Conservation (phyloP, 306 rosid species). For the Morella rubra region DNA sequence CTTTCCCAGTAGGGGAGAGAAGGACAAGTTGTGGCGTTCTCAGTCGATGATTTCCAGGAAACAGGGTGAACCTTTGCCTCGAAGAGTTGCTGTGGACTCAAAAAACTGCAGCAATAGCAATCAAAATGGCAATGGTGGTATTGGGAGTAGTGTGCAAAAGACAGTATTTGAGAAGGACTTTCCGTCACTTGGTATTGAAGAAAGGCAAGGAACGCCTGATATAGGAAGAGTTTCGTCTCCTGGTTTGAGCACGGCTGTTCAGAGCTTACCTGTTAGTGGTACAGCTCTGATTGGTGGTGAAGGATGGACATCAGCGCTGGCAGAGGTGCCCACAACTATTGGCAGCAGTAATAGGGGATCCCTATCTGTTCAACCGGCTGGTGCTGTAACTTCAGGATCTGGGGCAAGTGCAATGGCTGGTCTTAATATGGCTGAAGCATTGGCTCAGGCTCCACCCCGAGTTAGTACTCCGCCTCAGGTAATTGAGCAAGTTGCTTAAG, state of each 20-base stretch:
- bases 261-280: slow-evolving; percentile 70
- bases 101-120: slow-evolving; percentile 51
- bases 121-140: slow-evolving; percentile 54
- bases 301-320: slow-evolving; percentile 96
- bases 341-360: slow-evolving; percentile 69
- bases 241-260: slow-evolving; percentile 72
- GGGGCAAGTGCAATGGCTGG: slow-evolving; percentile 53
- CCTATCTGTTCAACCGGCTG: slow-evolving; percentile 54
- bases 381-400: slow-evolving; percentile 43
- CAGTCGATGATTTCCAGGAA: slow-evolving; percentile 85
- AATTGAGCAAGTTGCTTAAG: slow-evolving; percentile 29
- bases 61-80: slow-evolving; percentile 52
- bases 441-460: slow-evolving; percentile 82
- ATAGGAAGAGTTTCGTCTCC: slow-evolving; percentile 85
- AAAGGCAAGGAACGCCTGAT: slow-evolving; percentile 68
- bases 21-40: slow-evolving; percentile 76
- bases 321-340: slow-evolving; percentile 70
- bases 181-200: slow-evolving; percentile 93
- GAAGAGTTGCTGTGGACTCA: slow-evolving; percentile 50
- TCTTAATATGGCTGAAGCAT: slow-evolving; percentile 98
- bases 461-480: slow-evolving; percentile 79
- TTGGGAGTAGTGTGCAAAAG: slow-evolving; percentile 62
- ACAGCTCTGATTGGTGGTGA: slow-evolving; percentile 91
- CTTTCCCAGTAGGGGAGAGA: slow-evolving; percentile 64
- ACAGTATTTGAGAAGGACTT: slow-evolving; percentile 91